Evolutionary conservation across 257 asterid species (phyloP).

Genomic region (Forsythia suspensa): DNA sequence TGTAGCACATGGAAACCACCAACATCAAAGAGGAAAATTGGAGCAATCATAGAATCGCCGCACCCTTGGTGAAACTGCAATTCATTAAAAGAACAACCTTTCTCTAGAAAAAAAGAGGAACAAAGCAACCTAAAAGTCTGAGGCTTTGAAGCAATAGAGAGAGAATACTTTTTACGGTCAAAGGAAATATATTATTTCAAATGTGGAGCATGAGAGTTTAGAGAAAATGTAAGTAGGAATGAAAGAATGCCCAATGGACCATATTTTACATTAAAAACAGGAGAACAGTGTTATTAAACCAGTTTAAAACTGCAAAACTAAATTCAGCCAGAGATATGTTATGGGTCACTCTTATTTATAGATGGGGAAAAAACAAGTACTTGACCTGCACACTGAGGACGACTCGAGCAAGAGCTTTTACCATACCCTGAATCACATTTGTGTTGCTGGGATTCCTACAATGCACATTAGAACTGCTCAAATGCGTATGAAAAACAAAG

Average conservation of each 20-base stretch:
- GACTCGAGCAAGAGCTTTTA: slow-evolving; percentile 92
- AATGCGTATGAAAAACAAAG: background rate
- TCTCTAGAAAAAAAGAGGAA: background rate
- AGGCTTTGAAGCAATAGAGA: background rate
- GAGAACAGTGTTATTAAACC: slow-evolving; percentile 3
- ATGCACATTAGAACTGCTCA: slow-evolving; percentile 20
- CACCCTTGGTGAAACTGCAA: background rate
- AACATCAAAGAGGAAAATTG: background rate
- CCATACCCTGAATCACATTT: slow-evolving; percentile 88
- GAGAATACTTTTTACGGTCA: background rate
- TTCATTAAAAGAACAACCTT: background rate
- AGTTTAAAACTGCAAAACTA: slow-evolving; percentile 4
- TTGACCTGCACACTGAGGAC: slow-evolving; percentile 87
- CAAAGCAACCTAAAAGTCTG: slow-evolving; percentile 12
- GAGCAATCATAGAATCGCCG: slow-evolving; percentile 3
- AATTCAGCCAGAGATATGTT: background rate
- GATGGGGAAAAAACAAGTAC: slow-evolving; percentile 14
- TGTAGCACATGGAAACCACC: slow-evolving; percentile 11
- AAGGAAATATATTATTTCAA: slow-evolving; percentile 2
- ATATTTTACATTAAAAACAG: background rate
- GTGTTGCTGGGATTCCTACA: slow-evolving; percentile 93
- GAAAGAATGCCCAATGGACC: slow-evolving; percentile 2
- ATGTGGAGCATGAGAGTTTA: background rate
- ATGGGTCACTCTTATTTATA: background rate
- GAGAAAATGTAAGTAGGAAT: background rate